phyloP scores from a whole-genome alignment of 1,139 yeast species.

The Nakaseomyces bracarensis region DNA sequence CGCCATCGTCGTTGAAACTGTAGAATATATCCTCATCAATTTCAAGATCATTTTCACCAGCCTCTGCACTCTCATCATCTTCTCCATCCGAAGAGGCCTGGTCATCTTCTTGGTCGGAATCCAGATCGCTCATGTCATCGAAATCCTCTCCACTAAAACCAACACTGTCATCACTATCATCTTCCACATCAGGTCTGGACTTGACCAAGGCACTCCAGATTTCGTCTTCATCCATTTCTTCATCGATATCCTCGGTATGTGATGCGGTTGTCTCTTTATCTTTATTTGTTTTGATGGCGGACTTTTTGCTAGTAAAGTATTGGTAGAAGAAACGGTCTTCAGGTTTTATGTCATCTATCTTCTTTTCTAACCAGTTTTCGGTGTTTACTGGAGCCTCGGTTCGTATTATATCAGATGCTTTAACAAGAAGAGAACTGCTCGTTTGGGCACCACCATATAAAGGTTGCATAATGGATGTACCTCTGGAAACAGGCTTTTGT shows the following conservation, averaged over 20 bases:
- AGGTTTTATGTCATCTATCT: conserved; percentile 61
- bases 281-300: conserved; percentile 33
- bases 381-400: conserved; percentile 64
- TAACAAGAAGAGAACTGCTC: conserved; percentile 67
- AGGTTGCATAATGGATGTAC: conserved; percentile 96
- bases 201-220: conserved; percentile 86
- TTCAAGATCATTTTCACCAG: conserved; percentile 9
- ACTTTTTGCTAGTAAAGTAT: conserved; percentile 62
- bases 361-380: conserved; percentile 70
- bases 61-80: conserved; percentile 20
- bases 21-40: conserved; percentile 13
- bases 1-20: conserved; percentile 21
- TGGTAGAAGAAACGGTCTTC: conserved; percentile 87
- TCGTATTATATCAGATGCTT: conserved; percentile 45
- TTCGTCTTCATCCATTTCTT: conserved; percentile 64
- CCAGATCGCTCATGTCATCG: conserved; percentile 28
- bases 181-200: conserved; percentile 76
- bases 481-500: conserved; percentile 62
- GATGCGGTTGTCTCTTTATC: conserved; percentile 32
- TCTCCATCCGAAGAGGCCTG: conserved; percentile 24
- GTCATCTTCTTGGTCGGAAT: conserved; percentile 28
- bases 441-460: conserved; percentile 69
- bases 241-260: conserved; percentile 38
- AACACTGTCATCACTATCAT: conserved; percentile 42
- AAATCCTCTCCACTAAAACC: conserved; percentile 31